A percentile compares a stretch with the other conserved stretches of the same genome.
phyloP scores from a whole-genome alignment of 1,284 basidiomycete species.

The Ceratorhiza oryzae-sativae region DNA sequence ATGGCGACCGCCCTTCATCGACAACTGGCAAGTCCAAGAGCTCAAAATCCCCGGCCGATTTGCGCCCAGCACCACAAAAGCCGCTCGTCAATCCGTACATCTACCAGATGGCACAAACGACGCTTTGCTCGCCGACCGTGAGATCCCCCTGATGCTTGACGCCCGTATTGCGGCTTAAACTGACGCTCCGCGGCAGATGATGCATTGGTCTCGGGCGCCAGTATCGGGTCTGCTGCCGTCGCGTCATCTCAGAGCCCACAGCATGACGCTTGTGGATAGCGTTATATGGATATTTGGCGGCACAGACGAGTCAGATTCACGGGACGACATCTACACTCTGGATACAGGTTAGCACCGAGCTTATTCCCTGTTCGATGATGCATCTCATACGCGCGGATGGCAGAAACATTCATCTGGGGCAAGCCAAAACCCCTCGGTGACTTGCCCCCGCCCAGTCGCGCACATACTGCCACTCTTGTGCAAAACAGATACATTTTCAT shows the following conservation, averaged over 20 bases:
- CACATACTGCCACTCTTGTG: slow-evolving; percentile 87
- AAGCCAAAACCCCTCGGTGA: slow-evolving; percentile 77
- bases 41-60: slow-evolving; percentile 3
- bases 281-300: slow-evolving; percentile 89
- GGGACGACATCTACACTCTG: slow-evolving; percentile 83
- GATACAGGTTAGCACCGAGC: slow-evolving; percentile 68
- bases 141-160: background rate
- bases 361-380: background rate
- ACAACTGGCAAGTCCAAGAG: slow-evolving; percentile 19
- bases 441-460: slow-evolving; percentile 80
- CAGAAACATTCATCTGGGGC: slow-evolving; percentile 91
- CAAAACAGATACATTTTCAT: slow-evolving; percentile 77
- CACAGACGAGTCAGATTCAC: slow-evolving; percentile 80
- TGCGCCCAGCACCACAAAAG: slow-evolving; percentile 8
- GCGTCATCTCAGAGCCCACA: slow-evolving; percentile 83
- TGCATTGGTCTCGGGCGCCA: slow-evolving; percentile 89
- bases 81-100: slow-evolving; percentile 26
- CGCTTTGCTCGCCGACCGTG: slow-evolving; percentile 25
- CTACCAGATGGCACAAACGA: slow-evolving; percentile 25
- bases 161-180: background rate
- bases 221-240: slow-evolving; percentile 78
- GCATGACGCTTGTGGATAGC: slow-evolving; percentile 81
- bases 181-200: slow-evolving; percentile 50
- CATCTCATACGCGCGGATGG: slow-evolving; percentile 20
- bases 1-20: slow-evolving; percentile 10